A percentile compares a stretch with the other conserved stretches of the same genome.
phyloP scores from a whole-genome alignment of 1,284 basidiomycete species.

The Ceratobasidium papillatum region DNA sequence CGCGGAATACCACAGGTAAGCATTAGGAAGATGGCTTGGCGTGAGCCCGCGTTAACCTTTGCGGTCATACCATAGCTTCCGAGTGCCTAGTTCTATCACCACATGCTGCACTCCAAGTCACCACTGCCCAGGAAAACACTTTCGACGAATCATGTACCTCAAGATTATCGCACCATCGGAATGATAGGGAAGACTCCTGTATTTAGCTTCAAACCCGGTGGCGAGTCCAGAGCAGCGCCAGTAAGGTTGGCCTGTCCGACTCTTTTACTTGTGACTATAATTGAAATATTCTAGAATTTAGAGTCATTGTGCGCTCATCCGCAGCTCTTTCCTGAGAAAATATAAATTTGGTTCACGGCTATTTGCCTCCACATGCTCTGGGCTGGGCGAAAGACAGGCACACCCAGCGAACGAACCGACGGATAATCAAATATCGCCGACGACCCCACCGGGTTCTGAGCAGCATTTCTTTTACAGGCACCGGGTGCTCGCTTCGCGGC shows the following conservation, averaged over 20 bases:
- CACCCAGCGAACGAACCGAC: background rate
- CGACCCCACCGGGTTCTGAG: background rate
- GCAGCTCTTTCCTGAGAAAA: too few relatives aligned
- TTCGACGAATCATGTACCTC: background rate
- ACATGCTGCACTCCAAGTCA: background rate
- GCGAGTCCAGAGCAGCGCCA: background rate
- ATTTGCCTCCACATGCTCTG: too few relatives aligned
- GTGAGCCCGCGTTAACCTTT: background rate
- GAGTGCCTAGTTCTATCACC: background rate
- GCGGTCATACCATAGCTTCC: background rate
- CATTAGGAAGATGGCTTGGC: background rate
- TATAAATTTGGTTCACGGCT: too few relatives aligned
- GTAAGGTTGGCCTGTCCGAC: too few relatives aligned
- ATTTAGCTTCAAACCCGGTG: background rate
- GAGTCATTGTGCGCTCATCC: too few relatives aligned
- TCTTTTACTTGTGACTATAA: background rate
- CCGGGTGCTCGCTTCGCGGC: slow-evolving; percentile 9
- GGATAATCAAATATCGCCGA: background rate
- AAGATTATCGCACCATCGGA: background rate
- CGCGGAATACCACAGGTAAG: background rate
- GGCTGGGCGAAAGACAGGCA: too few relatives aligned
- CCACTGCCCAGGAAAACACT: background rate
- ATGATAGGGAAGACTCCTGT: background rate
- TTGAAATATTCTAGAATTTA: background rate
- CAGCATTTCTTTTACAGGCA: background rate